A percentile compares a stretch with the other conserved stretches of the same genome.
Evolutionary conservation across 169 alveolate species (phyloP).

Genomic region (Cryptosporidium bovis): DNA sequence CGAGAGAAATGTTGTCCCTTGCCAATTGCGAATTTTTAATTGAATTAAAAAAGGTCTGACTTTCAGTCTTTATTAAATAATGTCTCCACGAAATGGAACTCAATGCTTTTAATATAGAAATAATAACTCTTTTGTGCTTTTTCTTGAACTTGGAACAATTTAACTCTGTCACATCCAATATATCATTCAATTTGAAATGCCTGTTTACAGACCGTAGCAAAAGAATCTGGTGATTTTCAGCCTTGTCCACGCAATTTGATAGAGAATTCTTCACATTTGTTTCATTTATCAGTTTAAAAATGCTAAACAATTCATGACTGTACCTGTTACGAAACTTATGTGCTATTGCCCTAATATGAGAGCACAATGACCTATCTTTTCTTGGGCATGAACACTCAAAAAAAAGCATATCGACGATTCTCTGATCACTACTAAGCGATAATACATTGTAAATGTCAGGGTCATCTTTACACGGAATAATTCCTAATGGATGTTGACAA

Average conservation of each 20-base stretch:
- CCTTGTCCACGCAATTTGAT: constrained; percentile 45
- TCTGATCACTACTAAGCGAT: constrained; percentile 41
- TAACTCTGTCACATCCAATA: not conserved
- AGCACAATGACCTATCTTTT: constrained; percentile 52
- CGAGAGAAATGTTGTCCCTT: constrained; percentile 15
- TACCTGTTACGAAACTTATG: constrained; percentile 21
- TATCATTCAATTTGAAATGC: constrained; percentile 21
- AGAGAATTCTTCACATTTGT: constrained; percentile 31
- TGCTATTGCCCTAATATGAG: constrained; percentile 68
- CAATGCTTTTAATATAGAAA: constrained; percentile 36
- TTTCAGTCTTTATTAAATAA: constrained; percentile 20
- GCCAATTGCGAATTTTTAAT: constrained; percentile 9
- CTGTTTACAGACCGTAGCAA: constrained; percentile 1
- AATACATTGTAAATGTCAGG: constrained; percentile 65
- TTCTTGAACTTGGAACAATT: constrained; percentile 4
- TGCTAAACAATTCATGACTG: constrained; percentile 9
- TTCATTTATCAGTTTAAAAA: constrained; percentile 40
- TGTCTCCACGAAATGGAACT: constrained; percentile 69
- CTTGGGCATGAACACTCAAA: constrained; percentile 73
- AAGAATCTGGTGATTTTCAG: constrained; percentile 53
- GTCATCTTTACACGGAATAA: constrained; percentile 40
- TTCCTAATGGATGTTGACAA: constrained; percentile 25
- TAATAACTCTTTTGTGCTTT: constrained; percentile 33
- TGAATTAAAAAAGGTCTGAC: not conserved
- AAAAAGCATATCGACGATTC: constrained; percentile 68